A percentile compares a stretch with the other conserved stretches of the same genome.
These are phyloP conservation scores for Fraxinus xanthoxyloides DNA, from an alignment of 305 asterid genomes.

Conservation along the genomic window DNA sequence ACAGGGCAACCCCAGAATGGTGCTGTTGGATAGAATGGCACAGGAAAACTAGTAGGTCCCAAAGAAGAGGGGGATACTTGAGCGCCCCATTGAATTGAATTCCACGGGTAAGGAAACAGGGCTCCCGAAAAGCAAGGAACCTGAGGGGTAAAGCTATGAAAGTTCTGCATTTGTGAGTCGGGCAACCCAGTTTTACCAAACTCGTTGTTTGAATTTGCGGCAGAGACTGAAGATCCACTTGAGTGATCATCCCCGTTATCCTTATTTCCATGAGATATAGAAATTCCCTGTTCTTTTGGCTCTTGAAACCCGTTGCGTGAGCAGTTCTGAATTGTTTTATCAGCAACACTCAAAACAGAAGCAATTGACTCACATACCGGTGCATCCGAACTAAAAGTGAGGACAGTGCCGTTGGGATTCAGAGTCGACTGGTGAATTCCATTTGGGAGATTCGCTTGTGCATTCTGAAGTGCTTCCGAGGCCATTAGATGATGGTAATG, in stretches of 20 bases:
- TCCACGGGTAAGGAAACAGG: constrained; percentile 26
- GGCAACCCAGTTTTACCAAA: constrained; percentile 8
- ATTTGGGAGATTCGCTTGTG: constrained; percentile 8
- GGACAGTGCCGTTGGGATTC: constrained; percentile 28
- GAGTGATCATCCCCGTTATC: constrained; percentile 2
- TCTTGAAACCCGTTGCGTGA: neutral
- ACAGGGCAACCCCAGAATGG: constrained; percentile 44
- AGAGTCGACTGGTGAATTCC: constrained; percentile 20
- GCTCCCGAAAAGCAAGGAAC: constrained; percentile 17
- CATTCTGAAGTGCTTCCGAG: constrained; percentile 21
- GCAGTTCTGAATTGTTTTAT: constrained; percentile 23
- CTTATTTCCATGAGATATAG: neutral
- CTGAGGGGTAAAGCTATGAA: constrained; percentile 12
- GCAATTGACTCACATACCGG: constrained; percentile 30
- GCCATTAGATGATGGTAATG: constrained; percentile 18
- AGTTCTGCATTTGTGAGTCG: neutral
- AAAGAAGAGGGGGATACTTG: constrained; percentile 21
- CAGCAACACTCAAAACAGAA: constrained; percentile 23
- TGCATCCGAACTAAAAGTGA: constrained; percentile 30
- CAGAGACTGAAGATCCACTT: neutral
- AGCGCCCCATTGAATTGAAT: constrained; percentile 25
- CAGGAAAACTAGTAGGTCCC: constrained; percentile 17
- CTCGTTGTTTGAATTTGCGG: neutral
- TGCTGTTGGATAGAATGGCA: constrained; percentile 33
- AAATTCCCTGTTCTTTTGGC: neutral